These are phyloP conservation scores for Rutidosis leptorrhynchoides DNA, from an alignment of 129 eudicot species.

Conservation along the genomic window DNA sequence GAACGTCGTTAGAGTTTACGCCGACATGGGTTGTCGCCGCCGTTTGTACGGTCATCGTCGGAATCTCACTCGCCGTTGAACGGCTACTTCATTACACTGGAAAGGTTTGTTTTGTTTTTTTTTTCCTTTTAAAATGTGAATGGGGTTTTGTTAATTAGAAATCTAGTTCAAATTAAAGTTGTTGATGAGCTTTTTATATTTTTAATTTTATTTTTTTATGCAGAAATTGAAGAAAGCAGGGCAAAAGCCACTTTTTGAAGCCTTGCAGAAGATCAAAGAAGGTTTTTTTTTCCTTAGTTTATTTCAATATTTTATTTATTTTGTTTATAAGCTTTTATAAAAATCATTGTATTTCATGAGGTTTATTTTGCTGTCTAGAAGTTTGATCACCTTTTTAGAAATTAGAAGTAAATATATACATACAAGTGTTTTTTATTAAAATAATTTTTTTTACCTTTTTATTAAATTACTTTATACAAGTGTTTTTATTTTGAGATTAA, in stretches of 20 bases:
- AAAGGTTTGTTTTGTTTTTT: constrained; percentile 38
- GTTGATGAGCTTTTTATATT: neutral
- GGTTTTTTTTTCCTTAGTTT: constrained; percentile 36
- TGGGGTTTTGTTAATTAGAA: neutral
- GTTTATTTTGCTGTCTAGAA: neutral
- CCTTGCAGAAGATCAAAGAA: constrained; percentile 69
- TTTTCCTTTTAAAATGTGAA: neutral
- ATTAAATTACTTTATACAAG: neutral
- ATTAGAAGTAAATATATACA: too few species aligned
- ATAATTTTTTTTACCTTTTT: too few species aligned
- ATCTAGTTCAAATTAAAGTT: neutral
- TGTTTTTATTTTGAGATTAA: neutral
- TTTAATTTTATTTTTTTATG: neutral
- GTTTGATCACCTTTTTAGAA: too few species aligned
- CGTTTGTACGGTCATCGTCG: constrained; percentile 62
- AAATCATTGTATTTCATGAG: neutral
- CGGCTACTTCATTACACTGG: constrained; percentile 60
- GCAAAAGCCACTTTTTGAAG: constrained; percentile 62
- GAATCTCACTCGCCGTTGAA: constrained; percentile 57
- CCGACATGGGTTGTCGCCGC: constrained; percentile 79
- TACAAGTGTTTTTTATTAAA: too few species aligned
- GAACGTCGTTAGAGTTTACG: constrained; percentile 48
- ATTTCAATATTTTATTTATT: neutral
- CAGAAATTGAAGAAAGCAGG: constrained; percentile 51
- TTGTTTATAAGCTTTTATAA: neutral